Base-by-base conservation (phyloP, 2,329 filamentous ascomycete genomes). In the Xylaria multiplex region DNA sequence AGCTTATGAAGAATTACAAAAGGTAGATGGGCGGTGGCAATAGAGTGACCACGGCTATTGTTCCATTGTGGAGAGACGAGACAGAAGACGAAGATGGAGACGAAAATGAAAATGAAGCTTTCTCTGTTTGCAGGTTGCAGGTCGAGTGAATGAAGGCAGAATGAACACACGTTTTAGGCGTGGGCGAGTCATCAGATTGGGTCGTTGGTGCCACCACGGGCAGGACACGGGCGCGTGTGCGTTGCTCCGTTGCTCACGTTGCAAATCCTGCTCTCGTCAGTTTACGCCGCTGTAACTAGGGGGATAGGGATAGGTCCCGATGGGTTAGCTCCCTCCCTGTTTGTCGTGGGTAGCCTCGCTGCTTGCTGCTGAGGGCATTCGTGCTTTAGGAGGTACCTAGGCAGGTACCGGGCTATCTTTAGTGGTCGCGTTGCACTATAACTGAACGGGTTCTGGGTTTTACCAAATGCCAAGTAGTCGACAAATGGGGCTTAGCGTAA, bases 121-220 rank as follows among this genome's bases (percentile, higher is more conserved):
- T 53, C 46, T 61, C 56, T 35, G 62, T 55, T 65, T 48, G 59
- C 40, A 40, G 52, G 42, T 61, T 37, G 56, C 32, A 46, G 32
- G 56, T 32, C 40, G 40, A 48, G 53, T 37, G 56, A 62, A 48
- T 42, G 50, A 43, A 59, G 30, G 56, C 59, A 48, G 32, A 35
- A 35, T 42, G 50, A 43, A 59, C 22, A 48, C 56, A 55, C 35
- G 48, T 55, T 60, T 64, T 52, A 24, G 64, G 50, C 19, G 49
- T 59, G 61, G 62, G 58, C 66, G 57, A 64, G 59, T 63, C 66
- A 63, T 66, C 63, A 63, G 59, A 22, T 61, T 35, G 48, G 49
- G 45, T 62, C 45, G 52, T 52, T 54, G 46, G 62, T 62, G 50
- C 49, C 58, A 60, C 54, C 64, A 45, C 27, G 52, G 45, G 27